Evolutionary conservation across 345 rosid species (phyloP), one percentile per base, ranked within the genome.

Genomic region (Odontarrhena argentea): DNA sequence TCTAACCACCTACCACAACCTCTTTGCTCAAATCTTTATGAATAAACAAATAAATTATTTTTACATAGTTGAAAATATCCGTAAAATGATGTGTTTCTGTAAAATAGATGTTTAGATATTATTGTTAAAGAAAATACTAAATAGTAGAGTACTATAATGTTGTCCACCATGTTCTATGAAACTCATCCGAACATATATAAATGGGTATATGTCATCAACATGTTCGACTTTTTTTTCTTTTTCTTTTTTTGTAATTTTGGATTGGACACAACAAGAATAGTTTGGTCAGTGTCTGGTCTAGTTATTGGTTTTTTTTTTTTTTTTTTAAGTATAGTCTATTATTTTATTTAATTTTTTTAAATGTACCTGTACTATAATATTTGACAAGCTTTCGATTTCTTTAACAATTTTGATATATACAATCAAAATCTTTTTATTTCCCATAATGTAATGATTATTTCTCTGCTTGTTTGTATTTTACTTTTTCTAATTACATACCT

Each of bases 251-350:
- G 5, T 52, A 53, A 60, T 47, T 59, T 67, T 67, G n/a, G 77
- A 74, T 61, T 60, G 25, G 77, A 74, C 73, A 74, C 54, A 54
- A 61, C 77, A 55, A 67, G 52, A 41, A 61, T 61, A 24, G 65
- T 47, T 52, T 61, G 74, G 68, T 55, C 68, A 52, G 28, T 54
- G 73, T 61, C 71, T 55, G 10, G 7, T 54, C 34, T 46, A 14
- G 8, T 53, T 70, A 2, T 55, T 55, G 6, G 1, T 26, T 57
- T 57, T 65, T 10, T 2, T 38, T 50, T 50, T 65, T 15, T 2
- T 64, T 53, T 49, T 44, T 9, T 0, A 30, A 40, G 51, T 53
- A 25, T 46, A 45, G 15, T 46, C 14, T 14, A 9, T 3, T 60
- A 28, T 26, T 40, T 40, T 57, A 1, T 7, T 40, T 38, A 0